Conservation (phyloP, 495 filamentous ascomycete species). For the Pyrenopolyporus hunteri region DNA sequence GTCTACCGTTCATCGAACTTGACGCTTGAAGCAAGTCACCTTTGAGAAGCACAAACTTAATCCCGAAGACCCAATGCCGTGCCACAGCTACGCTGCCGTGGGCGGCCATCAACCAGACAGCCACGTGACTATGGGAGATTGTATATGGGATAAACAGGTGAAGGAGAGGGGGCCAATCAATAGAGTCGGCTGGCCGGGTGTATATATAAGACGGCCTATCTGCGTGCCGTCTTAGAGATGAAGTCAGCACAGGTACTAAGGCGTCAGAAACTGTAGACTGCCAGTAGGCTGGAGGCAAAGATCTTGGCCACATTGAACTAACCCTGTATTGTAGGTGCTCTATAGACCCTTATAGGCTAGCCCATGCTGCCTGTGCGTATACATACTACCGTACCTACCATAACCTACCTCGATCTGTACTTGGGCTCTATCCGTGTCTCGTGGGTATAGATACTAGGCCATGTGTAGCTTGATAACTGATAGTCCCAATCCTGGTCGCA, state of each 20-base stretch:
- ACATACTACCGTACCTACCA: no score
- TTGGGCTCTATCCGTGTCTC: no score
- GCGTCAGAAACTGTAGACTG: no score
- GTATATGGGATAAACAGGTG: not conserved
- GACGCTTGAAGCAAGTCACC: slow-evolving; percentile 10
- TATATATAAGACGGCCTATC: slow-evolving; percentile 31
- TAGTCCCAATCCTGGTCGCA: slow-evolving; percentile 16
- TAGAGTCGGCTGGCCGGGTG: not conserved
- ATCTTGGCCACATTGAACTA: no score
- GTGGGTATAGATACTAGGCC: not conserved
- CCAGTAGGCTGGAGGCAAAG: no score
- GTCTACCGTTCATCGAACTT: not conserved
- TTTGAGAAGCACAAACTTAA: slow-evolving; percentile 4
- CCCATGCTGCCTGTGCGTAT: no score
- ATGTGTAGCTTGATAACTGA: slow-evolving; percentile 5
- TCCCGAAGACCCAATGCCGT: slow-evolving; percentile 3
- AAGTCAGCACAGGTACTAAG: slow-evolving; percentile 7
- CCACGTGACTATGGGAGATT: slow-evolving; percentile 11
- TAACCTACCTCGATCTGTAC: no score
- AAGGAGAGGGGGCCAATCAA: slow-evolving; percentile 5
- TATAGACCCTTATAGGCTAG: no score
- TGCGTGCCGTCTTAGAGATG: slow-evolving; percentile 23
- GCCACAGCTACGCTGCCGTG: slow-evolving; percentile 15
- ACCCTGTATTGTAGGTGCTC: not conserved
- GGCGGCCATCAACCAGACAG: slow-evolving; percentile 2